Base-by-base conservation (phyloP, 129 eudicot species). In the Saposhnikovia divaricata region DNA sequence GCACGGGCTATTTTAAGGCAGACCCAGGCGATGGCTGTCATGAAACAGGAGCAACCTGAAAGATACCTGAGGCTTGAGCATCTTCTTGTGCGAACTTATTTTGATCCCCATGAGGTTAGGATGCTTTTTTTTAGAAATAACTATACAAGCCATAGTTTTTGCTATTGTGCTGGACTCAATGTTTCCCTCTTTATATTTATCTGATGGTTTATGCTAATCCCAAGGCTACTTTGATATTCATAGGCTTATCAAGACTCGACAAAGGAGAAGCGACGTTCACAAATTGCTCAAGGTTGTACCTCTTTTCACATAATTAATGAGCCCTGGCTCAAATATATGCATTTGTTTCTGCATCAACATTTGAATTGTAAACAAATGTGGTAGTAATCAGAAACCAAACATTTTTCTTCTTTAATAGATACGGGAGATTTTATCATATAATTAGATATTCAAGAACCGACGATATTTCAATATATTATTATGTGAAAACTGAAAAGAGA, bases 41-140 rank as follows among this genome's bases (percentile, higher is more conserved):
- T 96, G 99, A 96, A 96, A 82, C 99, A 96, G 84, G 99, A 96
- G 85, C 87, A 96, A 74, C 99, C 99, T 10, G 99, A 96, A 85
- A 86, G 99, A 84, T 96, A 96, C 81, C 81, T 96, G 84, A 83
- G 98, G 71, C 97, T 96, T 34, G 99, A 96, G 81, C 99, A 96
- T 89, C 92, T 96, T 74, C 93, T 96, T n/a, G 98, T 96, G 73
- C 89, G 99, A 82, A 96, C 99, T 19, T 96, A 96, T 82, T 96
- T 96, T 87, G 99, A 96, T 85, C 99, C 99, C 14, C 87, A 89
- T 81, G 99, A 96, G 98, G 99, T 92, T 75, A 77, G 80, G 12
- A 25, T 40, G 34, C 77, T 77, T 84, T 16, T 16, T 43, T 74
- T 57, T 50, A 61, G 69, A 61, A n/a, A n/a, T 9, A 55, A 5